Conservation (phyloP, 805 yeast species). For the Kluyveromyces dobzhanskii region DNA sequence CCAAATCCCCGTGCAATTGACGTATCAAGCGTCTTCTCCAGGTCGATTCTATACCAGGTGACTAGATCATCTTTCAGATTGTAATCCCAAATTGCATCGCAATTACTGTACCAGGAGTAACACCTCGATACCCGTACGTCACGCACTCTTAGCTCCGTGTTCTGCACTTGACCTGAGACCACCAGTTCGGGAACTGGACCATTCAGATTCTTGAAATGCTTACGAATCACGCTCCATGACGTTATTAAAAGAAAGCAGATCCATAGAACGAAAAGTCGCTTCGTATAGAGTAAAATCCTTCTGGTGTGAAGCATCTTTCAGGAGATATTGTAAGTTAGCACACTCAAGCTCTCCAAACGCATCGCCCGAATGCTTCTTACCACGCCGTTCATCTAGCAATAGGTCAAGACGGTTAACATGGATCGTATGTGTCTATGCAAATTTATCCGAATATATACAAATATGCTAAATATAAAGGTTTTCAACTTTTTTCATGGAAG, state of each 20-base stretch:
- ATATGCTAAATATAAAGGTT: no score
- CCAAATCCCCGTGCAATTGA: neutral
- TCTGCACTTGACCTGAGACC: no score
- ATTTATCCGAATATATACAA: no score
- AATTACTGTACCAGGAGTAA: neutral
- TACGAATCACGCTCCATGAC: neutral
- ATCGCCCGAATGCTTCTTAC: no score
- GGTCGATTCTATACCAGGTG: conserved; percentile 1
- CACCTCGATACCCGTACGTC: neutral
- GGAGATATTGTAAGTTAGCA: neutral
- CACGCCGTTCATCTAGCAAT: no score
- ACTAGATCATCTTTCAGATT: neutral
- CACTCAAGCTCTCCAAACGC: no score
- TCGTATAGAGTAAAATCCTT: neutral
- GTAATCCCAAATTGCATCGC: conserved; percentile 3
- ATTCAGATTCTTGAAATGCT: neutral
- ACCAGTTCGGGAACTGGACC: neutral
- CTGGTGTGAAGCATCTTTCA: neutral
- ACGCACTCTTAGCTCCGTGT: neutral
- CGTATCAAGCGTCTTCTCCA: neutral
- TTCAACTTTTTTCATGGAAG: no score
- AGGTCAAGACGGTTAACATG: no score
- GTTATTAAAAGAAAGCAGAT: neutral
- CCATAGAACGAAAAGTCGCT: neutral
- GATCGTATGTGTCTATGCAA: no score